phyloP scores from a whole-genome alignment of 257 asterid species.

The Solanum etuberosum region DNA sequence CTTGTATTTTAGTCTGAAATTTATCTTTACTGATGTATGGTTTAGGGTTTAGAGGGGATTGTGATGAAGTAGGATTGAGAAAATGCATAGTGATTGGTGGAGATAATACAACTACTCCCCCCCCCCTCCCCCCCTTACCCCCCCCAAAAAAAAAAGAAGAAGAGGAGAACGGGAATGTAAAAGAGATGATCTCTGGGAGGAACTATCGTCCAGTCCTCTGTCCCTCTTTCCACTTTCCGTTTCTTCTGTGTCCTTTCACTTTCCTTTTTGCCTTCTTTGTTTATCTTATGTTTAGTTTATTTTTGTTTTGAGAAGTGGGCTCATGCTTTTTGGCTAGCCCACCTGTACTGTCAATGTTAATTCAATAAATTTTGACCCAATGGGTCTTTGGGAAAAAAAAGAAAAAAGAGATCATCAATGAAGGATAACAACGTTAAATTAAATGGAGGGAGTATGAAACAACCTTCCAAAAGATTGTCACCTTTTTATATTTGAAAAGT shows the following conservation, averaged over 20 bases:
- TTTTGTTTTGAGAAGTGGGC: no score
- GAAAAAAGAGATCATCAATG: background rate
- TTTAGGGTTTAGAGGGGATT: background rate
- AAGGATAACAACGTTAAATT: background rate
- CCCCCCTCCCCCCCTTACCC: background rate
- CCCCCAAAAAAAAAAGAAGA: no score
- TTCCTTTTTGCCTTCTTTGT: no score
- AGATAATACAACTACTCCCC: background rate
- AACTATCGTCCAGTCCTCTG: no score
- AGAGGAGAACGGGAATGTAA: background rate
- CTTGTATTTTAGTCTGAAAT: background rate
- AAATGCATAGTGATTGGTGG: background rate
- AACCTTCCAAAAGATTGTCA: background rate
- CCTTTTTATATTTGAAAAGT: background rate
- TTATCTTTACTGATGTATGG: background rate
- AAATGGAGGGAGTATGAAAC: background rate
- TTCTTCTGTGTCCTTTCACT: no score
- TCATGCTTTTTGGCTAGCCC: no score
- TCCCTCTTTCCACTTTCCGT: no score
- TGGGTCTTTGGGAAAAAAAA: no score
- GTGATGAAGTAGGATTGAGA: background rate
- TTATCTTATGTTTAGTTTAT: no score
- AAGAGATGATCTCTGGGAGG: background rate
- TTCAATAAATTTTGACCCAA: no score
- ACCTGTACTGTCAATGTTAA: no score